Base-by-base conservation (phyloP, 768 basidiomycete genomes). In the Russula griseocarnosa region DNA sequence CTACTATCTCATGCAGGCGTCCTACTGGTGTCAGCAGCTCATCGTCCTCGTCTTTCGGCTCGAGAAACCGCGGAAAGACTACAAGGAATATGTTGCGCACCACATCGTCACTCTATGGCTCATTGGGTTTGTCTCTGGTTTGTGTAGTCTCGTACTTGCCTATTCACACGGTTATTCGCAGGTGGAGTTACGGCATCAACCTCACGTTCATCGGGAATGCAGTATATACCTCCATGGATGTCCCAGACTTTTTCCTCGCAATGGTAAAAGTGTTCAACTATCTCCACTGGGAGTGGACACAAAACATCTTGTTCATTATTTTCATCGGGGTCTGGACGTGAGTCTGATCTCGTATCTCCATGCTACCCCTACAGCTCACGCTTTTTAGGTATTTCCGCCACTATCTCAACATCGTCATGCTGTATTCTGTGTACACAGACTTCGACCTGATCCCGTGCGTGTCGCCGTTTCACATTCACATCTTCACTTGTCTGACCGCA, bases 101-200 rank as follows among this genome's bases (percentile, higher is more conserved):
- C 97, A 99, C 73, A 70, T 94, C 49, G 92, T 98, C 57, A 98
- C 97, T 0, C 79, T 98, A 14, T 99, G 94, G 94, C 81, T 98
- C 28, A 83, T 98, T 42, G 87, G 93, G 86, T 97, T 77, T 49
- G 81, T 72, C 44, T 11, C 62, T 47, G 36, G n/a, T 26, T 64
- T 32, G 1, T 30, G 5, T 24, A 42, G 32, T 46, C 30, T 22
- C 14, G 22, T 26, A 30, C 11, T 30, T 57, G 4, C 30, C 22
- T 42, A 51, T 18, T 63, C 13, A 61, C 56, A 42, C 56, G 49
- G 38, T 56, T 51, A 67, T 60, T 16, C 26, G 30, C 71, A 93
- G 92, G 42, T 92, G 92, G 91, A 93, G 91, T 69, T 92, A 93
- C 70, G 68, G 86, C 36, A 65, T 86, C 67, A 94, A 92, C 75